phyloP scores from a whole-genome alignment of 164 flowering plant genomes.

The Annona cherimola region DNA sequence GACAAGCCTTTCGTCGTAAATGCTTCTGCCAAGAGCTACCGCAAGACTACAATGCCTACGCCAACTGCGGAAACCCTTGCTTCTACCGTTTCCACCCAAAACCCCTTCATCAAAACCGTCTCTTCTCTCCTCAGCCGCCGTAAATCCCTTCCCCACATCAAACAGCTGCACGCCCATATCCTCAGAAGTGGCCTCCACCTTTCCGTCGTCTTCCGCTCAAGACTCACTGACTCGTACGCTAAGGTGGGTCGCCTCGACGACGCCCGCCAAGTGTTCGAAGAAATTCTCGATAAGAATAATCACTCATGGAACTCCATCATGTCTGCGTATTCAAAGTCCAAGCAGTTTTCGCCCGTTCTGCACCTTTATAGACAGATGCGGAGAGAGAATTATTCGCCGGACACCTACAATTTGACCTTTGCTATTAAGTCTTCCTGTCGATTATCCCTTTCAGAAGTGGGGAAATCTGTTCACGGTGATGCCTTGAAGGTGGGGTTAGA shows the following conservation, averaged over 20 bases:
- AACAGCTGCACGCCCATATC: slow-evolving; percentile 14
- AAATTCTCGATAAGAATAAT: slow-evolving; percentile 12
- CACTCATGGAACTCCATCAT: slow-evolving; percentile 24
- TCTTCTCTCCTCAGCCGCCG: slow-evolving; percentile 8
- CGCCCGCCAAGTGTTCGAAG: slow-evolving; percentile 12
- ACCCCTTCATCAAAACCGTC: slow-evolving; percentile 8
- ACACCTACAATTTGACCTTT: slow-evolving; percentile 18
- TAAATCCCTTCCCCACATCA: slow-evolving; percentile 7
- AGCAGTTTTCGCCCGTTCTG: slow-evolving; percentile 8
- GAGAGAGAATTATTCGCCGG: slow-evolving; percentile 9
- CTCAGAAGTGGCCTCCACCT: slow-evolving; percentile 9
- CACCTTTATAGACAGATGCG: slow-evolving; percentile 4
- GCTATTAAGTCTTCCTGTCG: slow-evolving; percentile 15
- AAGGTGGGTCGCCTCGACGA: slow-evolving; percentile 9
- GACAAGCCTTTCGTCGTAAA: not conserved
- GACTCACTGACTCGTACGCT: slow-evolving; percentile 5
- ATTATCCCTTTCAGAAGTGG: slow-evolving; percentile 2
- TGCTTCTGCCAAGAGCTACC: not conserved
- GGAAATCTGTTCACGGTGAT: slow-evolving; percentile 12
- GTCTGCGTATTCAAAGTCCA: slow-evolving; percentile 13
- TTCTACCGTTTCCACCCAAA: slow-evolving; percentile 12
- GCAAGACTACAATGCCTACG: slow-evolving; percentile 3
- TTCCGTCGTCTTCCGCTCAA: slow-evolving; percentile 10
- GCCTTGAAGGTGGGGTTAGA: slow-evolving; percentile 15
- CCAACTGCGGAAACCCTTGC: slow-evolving; percentile 1